Conservation (phyloP, 202 grass and related monocot species). For the Saccharum hybrid region DNA sequence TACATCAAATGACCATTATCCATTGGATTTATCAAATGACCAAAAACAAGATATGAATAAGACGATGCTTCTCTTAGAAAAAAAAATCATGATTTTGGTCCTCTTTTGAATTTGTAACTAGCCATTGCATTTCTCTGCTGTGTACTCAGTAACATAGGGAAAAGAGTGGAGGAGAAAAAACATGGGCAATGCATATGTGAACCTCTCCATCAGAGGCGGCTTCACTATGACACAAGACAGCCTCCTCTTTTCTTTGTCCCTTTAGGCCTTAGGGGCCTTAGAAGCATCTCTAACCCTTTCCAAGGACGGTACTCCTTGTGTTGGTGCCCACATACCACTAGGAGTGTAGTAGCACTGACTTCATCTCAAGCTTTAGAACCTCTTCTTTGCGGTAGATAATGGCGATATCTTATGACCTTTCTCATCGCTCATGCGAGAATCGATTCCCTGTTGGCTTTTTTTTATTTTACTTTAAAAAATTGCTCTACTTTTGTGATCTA, state of each 20-base stretch:
- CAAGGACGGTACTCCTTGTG: constrained; percentile 45
- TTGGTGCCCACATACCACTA: constrained; percentile 40
- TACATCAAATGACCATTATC: background rate
- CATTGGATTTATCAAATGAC: background rate
- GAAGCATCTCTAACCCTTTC: constrained; percentile 45
- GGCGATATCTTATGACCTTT: background rate
- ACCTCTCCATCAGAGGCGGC: constrained; percentile 32
- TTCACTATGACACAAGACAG: constrained; percentile 54
- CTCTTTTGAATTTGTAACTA: background rate
- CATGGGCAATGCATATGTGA: constrained; percentile 35
- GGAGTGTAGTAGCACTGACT: background rate
- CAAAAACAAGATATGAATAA: too few species aligned
- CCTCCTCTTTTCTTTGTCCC: constrained; percentile 10
- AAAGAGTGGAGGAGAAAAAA: constrained; percentile 19
- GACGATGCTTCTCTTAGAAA: too few species aligned
- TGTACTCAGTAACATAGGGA: background rate
- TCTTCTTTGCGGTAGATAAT: background rate
- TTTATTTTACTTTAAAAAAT: constrained; percentile 24
- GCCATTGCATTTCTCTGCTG: background rate
- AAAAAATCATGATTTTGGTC: too few species aligned
- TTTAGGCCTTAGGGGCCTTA: constrained; percentile 8
- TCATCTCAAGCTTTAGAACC: constrained; percentile 26
- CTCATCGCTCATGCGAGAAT: constrained; percentile 13
- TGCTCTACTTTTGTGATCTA: constrained; percentile 31
- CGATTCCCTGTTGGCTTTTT: constrained; percentile 29